phyloP scores from a whole-genome alignment of 495 filamentous ascomycete genomes.

The Jackrogersella multiformis region DNA sequence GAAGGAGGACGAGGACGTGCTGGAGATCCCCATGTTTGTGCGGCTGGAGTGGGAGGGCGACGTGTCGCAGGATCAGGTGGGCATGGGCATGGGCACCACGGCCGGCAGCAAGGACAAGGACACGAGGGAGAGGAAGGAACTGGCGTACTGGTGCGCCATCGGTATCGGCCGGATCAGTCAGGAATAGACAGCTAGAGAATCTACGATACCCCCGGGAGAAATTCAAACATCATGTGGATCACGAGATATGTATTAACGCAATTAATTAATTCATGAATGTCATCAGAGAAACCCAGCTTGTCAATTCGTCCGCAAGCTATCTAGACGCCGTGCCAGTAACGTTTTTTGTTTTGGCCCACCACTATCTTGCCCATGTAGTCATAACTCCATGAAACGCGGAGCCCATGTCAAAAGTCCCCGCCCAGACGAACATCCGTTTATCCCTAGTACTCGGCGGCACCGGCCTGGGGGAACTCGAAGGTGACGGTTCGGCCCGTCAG shows the following conservation, averaged over 20 bases:
- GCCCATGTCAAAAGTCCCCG: conserved; percentile 22
- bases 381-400: conserved; percentile 27
- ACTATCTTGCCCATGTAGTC: conserved; percentile 33
- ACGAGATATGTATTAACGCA: conserved; percentile 6
- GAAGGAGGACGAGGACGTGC: conserved; percentile 82
- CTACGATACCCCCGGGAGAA: conserved; percentile 47
- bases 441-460: conserved; percentile 77
- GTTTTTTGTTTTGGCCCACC: conserved; percentile 40
- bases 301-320: conserved; percentile 40
- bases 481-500: conserved; percentile 91
- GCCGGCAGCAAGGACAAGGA: conserved; percentile 54
- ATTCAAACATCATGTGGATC: neutral
- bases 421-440: conserved; percentile 21
- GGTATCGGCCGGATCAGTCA: conserved; percentile 80
- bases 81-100: conserved; percentile 27
- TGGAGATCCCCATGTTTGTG: conserved; percentile 95
- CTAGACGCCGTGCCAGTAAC: conserved; percentile 41
- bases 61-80: conserved; percentile 70
- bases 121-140: conserved; percentile 68
- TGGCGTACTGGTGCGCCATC: conserved; percentile 95
- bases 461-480: conserved; percentile 96
- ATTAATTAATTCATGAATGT: conserved; percentile 25
- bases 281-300: conserved; percentile 36
- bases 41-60: conserved; percentile 92
- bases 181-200: conserved; percentile 39